phyloP scores from a whole-genome alignment of 2,329 filamentous ascomycete species.

The Balansia obtecta region DNA sequence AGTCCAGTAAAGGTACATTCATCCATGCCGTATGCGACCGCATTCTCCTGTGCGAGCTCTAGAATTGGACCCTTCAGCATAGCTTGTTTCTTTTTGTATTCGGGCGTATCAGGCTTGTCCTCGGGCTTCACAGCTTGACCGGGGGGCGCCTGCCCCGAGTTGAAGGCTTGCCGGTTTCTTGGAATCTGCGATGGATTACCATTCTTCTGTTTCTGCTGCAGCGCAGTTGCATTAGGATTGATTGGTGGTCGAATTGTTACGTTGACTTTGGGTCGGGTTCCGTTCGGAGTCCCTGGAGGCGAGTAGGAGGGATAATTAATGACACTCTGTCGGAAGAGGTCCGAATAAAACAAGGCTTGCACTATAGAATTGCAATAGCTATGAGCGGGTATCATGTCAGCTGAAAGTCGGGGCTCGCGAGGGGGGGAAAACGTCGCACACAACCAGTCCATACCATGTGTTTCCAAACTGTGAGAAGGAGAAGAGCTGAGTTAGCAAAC shows the following conservation, averaged over 20 bases:
- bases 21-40: slow-evolving; percentile 74
- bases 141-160: slow-evolving; percentile 39
- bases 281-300: slow-evolving; percentile 56
- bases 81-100: slow-evolving; percentile 96
- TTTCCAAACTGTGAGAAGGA: slow-evolving; percentile 66
- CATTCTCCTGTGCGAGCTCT: slow-evolving; percentile 72
- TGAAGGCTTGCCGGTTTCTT: slow-evolving; percentile 43
- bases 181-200: slow-evolving; percentile 41
- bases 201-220: slow-evolving; percentile 36
- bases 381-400: slow-evolving; percentile 7
- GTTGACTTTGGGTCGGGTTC: slow-evolving; percentile 40
- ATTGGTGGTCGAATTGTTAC: slow-evolving; percentile 47
- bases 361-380: slow-evolving; percentile 99
- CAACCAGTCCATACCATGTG: slow-evolving; percentile 58
- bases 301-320: slow-evolving; percentile 75
- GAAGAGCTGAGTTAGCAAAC: background rate
- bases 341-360: slow-evolving; percentile 92
- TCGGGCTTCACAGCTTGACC: slow-evolving; percentile 57
- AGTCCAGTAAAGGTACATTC: slow-evolving; percentile 90
- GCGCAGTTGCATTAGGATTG: slow-evolving; percentile 30
- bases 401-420: background rate
- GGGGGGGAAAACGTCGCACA: background rate
- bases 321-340: slow-evolving; percentile 85
- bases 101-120: slow-evolving; percentile 86
- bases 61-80: slow-evolving; percentile 78